Evolutionary conservation across 2,329 filamentous ascomycete species (phyloP).

Genomic region (Trichoderma koningii): DNA sequence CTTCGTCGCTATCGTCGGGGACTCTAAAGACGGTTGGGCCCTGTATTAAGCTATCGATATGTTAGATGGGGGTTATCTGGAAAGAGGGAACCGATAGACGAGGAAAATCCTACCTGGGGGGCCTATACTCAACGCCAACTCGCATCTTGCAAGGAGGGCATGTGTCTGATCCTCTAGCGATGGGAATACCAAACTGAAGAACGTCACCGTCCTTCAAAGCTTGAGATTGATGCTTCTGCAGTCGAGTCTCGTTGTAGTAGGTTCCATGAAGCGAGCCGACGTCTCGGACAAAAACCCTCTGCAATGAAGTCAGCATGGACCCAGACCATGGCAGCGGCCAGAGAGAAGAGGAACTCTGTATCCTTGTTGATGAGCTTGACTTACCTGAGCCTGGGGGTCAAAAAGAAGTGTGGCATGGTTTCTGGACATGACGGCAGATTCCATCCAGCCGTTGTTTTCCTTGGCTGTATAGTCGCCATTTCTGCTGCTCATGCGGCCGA

Average conservation of each 20-base stretch:
- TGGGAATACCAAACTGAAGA: constrained; percentile 42
- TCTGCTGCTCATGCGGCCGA: constrained; percentile 51
- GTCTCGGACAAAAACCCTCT: constrained; percentile 52
- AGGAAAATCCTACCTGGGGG: constrained; percentile 30
- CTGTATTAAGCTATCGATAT: constrained; percentile 33
- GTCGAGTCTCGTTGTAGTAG: constrained; percentile 43
- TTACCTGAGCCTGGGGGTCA: constrained; percentile 49
- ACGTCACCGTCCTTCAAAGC: constrained; percentile 37
- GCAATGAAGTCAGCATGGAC: constrained; percentile 30
- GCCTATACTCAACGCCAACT: constrained; percentile 38
- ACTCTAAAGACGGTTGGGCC: constrained; percentile 44
- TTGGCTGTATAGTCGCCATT: constrained; percentile 39
- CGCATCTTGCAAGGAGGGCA: constrained; percentile 46
- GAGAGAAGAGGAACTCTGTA: neutral
- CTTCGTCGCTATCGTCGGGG: constrained; percentile 46
- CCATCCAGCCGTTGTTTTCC: constrained; percentile 64
- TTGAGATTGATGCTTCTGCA: constrained; percentile 30
- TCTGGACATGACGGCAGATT: constrained; percentile 72
- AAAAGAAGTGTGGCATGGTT: constrained; percentile 61
- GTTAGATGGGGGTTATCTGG: constrained; percentile 28
- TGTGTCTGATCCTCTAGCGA: constrained; percentile 39
- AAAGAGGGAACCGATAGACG: neutral
- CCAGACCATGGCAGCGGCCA: neutral
- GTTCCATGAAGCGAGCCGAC: constrained; percentile 57
- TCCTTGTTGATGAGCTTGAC: constrained; percentile 15